Evolutionary conservation across 345 rosid genomes (phyloP), one percentile per base, ranked within the genome.

Genomic region (Triadica sebifera): DNA sequence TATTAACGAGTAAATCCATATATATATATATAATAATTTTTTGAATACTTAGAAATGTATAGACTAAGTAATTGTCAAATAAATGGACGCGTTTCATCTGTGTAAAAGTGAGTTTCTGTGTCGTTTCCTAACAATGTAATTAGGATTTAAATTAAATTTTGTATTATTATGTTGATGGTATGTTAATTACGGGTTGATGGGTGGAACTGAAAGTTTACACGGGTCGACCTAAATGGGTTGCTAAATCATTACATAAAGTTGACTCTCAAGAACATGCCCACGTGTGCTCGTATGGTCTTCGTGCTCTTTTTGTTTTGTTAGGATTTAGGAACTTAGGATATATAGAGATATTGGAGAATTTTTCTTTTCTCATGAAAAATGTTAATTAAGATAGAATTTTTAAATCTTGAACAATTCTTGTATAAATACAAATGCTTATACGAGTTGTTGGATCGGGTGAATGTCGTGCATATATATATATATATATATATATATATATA

Each of bases 61-160:
- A 43, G 8, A 43, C 9, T 1, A 6, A 43, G 10, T 29, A 43
- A 43, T 43, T 43, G 47, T 29, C 47, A 43, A 43, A 3, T 43
- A 56, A 8, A 56, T 13, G 70, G 20, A 55, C 79, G 79, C 75
- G 79, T 71, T 63, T 64, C 65, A 16, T 41, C 15, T 6, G 15
- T 17, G 13, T 5, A 20, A 5, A 25, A 22, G 74, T 29, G 25
- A 19, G 45, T 19, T 65, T 71, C 79, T 56, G 39, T 64, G 79
- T 55, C 60, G 71, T 70, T 77, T 77, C 79, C 62, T 50, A 0
- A 17, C 0, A 6, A 29, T n/a, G n/a, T n/a, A n/a, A 34, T 29
- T 29, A 29, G 2, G 34, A 29, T 29, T 29, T 29, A 29, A 29
- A 29, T 29, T 29, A 29, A 29, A 29, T 29, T n/a, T n/a, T n/a